Conservation (phyloP, 495 filamentous ascomycete species). For the Daldinia loculata region DNA sequence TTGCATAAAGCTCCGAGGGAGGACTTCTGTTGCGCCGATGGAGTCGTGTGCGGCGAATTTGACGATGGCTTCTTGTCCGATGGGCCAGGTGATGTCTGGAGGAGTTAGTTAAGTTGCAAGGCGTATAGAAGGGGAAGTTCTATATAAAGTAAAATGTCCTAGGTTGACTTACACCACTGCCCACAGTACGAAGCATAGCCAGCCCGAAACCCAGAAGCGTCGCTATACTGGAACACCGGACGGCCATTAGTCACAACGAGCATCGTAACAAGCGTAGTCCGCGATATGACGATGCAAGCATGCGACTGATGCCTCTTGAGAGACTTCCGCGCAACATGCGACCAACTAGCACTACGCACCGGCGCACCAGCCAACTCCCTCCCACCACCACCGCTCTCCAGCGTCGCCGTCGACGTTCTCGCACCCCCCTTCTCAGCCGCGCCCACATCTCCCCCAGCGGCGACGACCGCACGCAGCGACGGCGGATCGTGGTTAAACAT, state of each 20-base stretch:
- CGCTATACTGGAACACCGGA: conserved; percentile 47
- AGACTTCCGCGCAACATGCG: conserved; percentile 15
- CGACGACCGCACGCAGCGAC: not conserved
- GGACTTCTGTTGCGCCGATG: conserved; percentile 43
- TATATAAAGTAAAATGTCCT: too few relatives aligned
- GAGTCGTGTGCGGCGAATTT: conserved; percentile 49
- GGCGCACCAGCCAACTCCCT: not conserved
- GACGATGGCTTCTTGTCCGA: conserved; percentile 47
- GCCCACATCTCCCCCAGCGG: not conserved
- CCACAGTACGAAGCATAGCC: conserved; percentile 49
- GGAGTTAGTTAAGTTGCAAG: not conserved
- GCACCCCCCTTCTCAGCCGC: not conserved
- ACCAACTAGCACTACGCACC: conserved; percentile 24
- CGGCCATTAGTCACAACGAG: conserved; percentile 44
- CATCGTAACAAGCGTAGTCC: conserved; percentile 48
- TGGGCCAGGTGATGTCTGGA: conserved; percentile 49
- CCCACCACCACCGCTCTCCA: not conserved
- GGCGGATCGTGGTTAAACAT: conserved; percentile 35
- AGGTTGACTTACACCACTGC: conserved; percentile 47
- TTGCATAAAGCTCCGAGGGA: conserved; percentile 41
- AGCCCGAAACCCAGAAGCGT: conserved; percentile 47
- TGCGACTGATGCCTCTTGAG: conserved; percentile 32
- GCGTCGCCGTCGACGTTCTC: not conserved
- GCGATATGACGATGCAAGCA: conserved; percentile 45
- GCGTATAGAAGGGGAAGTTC: not conserved